phyloP scores from a whole-genome alignment of 768 basidiomycete species.

The Pleurotus salmoneostramineus region DNA sequence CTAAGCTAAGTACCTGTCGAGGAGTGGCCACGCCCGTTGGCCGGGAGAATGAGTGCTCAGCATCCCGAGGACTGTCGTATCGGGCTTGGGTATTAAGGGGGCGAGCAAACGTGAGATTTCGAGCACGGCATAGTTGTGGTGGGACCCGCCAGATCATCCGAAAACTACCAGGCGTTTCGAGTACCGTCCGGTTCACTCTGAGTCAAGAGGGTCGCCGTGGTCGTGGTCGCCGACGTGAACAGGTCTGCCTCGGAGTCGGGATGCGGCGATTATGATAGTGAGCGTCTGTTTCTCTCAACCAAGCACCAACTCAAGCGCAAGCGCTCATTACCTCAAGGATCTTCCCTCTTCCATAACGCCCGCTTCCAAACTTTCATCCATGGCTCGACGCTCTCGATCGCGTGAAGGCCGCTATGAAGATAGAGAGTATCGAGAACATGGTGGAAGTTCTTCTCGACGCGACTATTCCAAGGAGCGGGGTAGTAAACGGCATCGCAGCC shows the following conservation, averaged over 20 bases:
- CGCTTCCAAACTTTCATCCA: background rate
- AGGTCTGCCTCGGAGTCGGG: background rate
- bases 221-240: background rate
- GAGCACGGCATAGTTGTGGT: background rate
- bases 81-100: conserved; percentile 56
- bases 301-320: background rate
- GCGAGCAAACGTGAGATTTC: background rate
- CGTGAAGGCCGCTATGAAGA: conserved; percentile 36
- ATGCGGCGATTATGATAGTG: background rate
- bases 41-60: conserved; percentile 26
- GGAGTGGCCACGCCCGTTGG: conserved; percentile 56
- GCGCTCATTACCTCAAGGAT: background rate
- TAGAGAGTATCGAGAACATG: conserved; percentile 29
- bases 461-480: conserved; percentile 26
- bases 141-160: background rate
- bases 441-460: conserved; percentile 24
- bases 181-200: background rate
- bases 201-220: no score
- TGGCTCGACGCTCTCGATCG: conserved; percentile 30
- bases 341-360: background rate
- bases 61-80: conserved; percentile 32
- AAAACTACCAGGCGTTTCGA: background rate
- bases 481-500: conserved; percentile 24
- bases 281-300: background rate
- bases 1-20: conserved; percentile 33